Conservation (phyloP, 305 asterid species). For the Plantago coronopus region DNA sequence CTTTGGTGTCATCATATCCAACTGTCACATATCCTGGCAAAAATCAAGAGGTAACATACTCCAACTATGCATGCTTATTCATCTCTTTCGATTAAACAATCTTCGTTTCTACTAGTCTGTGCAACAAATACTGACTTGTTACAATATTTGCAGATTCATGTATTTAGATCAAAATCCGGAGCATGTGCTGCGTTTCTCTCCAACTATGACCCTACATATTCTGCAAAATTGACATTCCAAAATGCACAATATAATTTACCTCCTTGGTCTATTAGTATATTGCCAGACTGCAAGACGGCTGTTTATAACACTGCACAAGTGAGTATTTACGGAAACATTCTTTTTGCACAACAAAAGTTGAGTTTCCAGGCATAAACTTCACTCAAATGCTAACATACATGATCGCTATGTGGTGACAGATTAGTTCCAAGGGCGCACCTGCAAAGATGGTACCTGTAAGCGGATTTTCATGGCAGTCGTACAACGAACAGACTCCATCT, state of each 20-base stretch:
- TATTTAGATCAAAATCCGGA: slow-evolving; percentile 57
- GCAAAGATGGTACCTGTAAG: slow-evolving; percentile 54
- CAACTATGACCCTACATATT: slow-evolving; percentile 57
- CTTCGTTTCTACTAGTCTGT: neutral
- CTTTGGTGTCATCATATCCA: slow-evolving; percentile 77
- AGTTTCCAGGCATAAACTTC: neutral
- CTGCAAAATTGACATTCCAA: slow-evolving; percentile 49
- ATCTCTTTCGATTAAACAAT: neutral
- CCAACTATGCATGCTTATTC: neutral
- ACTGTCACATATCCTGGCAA: slow-evolving; percentile 54
- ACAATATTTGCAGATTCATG: slow-evolving; percentile 51
- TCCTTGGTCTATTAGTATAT: slow-evolving; percentile 92
- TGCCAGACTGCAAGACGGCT: slow-evolving; percentile 84
- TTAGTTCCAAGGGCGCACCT: slow-evolving; percentile 43
- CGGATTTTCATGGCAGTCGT: slow-evolving; percentile 69
- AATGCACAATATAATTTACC: slow-evolving; percentile 64
- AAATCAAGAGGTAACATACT: slow-evolving; percentile 63
- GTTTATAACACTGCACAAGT: slow-evolving; percentile 88
- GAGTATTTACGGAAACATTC: slow-evolving; percentile 25
- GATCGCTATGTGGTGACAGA: slow-evolving; percentile 37
- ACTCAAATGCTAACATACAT: neutral
- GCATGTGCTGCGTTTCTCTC: slow-evolving; percentile 81
- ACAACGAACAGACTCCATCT: slow-evolving; percentile 65
- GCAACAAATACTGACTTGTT: slow-evolving; percentile 8
- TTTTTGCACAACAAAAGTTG: neutral